Percentiles rank a stretch among this genome's conserved stretches.
Evolutionary conservation across 345 rosid genomes (phyloP).

Genomic region (Syzygium aromaticum): DNA sequence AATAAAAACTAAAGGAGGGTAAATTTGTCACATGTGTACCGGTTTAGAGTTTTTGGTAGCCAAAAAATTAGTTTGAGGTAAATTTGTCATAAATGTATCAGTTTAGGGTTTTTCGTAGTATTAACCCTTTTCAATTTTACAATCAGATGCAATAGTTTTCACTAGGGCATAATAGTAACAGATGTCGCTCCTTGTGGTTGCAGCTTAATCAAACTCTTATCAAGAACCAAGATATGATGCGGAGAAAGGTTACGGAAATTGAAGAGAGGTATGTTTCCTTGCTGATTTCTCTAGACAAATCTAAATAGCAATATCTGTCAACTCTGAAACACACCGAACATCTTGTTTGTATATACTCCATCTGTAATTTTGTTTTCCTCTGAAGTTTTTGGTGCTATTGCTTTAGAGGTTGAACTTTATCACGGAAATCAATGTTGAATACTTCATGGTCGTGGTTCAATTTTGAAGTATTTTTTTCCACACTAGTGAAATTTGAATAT

Average conservation of each 20-base stretch:
- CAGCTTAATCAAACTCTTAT: conserved; percentile 66
- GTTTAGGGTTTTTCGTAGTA: too few species aligned
- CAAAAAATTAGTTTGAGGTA: too few species aligned
- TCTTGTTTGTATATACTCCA: not conserved
- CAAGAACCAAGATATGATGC: conserved; percentile 63
- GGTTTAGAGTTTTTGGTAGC: too few species aligned
- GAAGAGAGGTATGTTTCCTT: conserved; percentile 55
- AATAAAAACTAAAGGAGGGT: too few species aligned
- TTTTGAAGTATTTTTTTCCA: not conserved
- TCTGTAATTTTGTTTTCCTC: not conserved
- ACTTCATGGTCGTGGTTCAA: not conserved
- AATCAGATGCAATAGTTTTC: not conserved
- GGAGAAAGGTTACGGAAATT: conserved; percentile 52
- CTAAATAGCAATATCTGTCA: not conserved
- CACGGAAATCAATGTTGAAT: not conserved
- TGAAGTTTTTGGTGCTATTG: not conserved
- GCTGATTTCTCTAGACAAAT: not conserved
- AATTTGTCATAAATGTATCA: too few species aligned
- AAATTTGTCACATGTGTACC: too few species aligned
- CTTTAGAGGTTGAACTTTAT: not conserved
- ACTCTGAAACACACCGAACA: not conserved
- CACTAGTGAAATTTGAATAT: not conserved
- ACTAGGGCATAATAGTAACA: not conserved
- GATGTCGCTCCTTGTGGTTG: not conserved
- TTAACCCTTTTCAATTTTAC: not conserved